Evolutionary conservation across 2,329 filamentous ascomycete genomes (phyloP), one percentile per base, ranked within the genome.

Genomic region (Ophiocordyceps camponoti-leonardi): DNA sequence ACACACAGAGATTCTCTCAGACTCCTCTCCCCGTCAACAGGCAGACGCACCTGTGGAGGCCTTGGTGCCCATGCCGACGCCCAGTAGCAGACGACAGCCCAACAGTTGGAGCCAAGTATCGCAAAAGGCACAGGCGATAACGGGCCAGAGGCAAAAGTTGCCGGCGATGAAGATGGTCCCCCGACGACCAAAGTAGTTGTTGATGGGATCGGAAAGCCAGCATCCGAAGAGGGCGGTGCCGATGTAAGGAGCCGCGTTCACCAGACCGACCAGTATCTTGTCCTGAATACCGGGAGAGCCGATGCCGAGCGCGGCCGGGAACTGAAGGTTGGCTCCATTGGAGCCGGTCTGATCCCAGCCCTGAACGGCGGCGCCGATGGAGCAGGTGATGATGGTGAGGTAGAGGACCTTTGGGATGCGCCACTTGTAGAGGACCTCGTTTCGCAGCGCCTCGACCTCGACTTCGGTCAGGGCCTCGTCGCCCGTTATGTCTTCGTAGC

Each of bases 21-120:
- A n/a, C n/a, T n/a, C n/a, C n/a, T n/a, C n/a, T n/a, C n/a, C n/a
- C n/a, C n/a, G n/a, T n/a, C n/a, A 42, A 26, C 4, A 19, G 16
- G 16, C n/a, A 20, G 20, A 58, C 63, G 48, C 47, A 66, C 65
- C 63, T 12, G 75, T 80, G 0, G 77, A 76, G 19, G 78, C 77
- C 57, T 87, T 87, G 16, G 81, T 71, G 26, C 83, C 83, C 66
- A 88, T 86, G 1, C 81, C 83, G 42, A 92, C 75, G 11, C 86
- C 86, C 49, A 90, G 72, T 13, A 83, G 68, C 49, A 90, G 73
- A 40, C 86, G 77, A 43, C 77, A 79, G 40, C 75, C 69, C 48
- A 92, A 71, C 51, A 87, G 73, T 54, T 85, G 75, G 57, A 67
- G 70, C 83, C 83, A 90, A 0, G 72, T 79, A 49, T 82, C 75